phyloP scores from a whole-genome alignment of 305 asterid species.

The Solanum chacoense region DNA sequence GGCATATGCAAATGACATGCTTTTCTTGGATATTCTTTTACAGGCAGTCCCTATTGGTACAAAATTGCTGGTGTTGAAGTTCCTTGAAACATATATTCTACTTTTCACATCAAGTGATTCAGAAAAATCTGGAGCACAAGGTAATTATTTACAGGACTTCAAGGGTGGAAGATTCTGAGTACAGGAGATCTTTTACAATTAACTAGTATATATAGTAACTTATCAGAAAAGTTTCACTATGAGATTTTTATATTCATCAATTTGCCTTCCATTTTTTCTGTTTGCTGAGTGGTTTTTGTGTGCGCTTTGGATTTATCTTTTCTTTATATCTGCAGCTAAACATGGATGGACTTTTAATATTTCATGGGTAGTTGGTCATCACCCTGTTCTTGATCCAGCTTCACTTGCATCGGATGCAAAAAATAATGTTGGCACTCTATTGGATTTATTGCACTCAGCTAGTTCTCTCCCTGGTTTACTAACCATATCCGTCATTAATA shows the following conservation, averaged over 20 bases:
- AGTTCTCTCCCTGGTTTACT: slow-evolving; percentile 65
- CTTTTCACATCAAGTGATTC: slow-evolving; percentile 60
- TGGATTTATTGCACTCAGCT: slow-evolving; percentile 68
- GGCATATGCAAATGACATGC: slow-evolving; percentile 11
- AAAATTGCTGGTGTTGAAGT: slow-evolving; percentile 71
- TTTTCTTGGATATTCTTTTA: slow-evolving; percentile 16
- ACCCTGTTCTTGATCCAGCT: slow-evolving; percentile 64
- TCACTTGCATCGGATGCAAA: slow-evolving; percentile 62
- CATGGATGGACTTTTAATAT: slow-evolving; percentile 53
- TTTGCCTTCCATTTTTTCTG: background rate
- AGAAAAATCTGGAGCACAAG: slow-evolving; percentile 45
- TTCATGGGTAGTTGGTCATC: slow-evolving; percentile 72
- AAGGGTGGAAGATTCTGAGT: background rate
- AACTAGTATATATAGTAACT: background rate
- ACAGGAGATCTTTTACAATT: background rate
- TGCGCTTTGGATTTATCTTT: slow-evolving; percentile 8
- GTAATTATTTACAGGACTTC: slow-evolving; percentile 26
- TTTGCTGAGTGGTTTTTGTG: background rate
- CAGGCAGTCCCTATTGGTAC: slow-evolving; percentile 69
- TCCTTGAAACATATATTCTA: slow-evolving; percentile 58
- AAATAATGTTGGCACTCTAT: slow-evolving; percentile 48
- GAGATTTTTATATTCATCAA: background rate
- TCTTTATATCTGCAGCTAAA: slow-evolving; percentile 37
- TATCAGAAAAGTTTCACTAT: background rate
- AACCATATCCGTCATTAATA: slow-evolving; percentile 68